phyloP scores from a whole-genome alignment of 768 basidiomycete species.

The Coprinopsis strossmayeri region DNA sequence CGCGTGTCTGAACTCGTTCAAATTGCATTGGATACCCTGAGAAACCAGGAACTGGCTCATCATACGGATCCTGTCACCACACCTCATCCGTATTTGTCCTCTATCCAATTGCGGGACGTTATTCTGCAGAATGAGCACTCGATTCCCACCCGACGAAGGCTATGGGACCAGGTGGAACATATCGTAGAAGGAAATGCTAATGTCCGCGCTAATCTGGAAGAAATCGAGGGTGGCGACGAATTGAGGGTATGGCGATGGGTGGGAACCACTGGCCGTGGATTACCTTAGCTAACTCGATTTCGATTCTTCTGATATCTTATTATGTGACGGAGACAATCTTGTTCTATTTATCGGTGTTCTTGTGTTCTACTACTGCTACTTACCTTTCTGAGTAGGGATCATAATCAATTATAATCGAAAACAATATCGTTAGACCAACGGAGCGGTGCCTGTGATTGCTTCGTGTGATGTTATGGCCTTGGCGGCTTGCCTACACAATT shows the following conservation, averaged over 20 bases:
- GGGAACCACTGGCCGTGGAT: conserved; percentile 38
- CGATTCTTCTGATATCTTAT: no score
- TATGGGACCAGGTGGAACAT: conserved; percentile 82
- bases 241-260: conserved; percentile 91
- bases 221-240: conserved; percentile 81
- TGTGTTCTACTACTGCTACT: not conserved
- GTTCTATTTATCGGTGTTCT: not conserved
- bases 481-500: no score
- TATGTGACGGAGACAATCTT: no score
- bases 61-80: conserved; percentile 74
- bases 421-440: no score
- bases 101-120: conserved; percentile 82
- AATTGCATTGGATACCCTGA: conserved; percentile 71
- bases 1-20: conserved; percentile 72
- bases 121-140: conserved; percentile 80
- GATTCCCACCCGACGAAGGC: conserved; percentile 48
- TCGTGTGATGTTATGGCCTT: no score
- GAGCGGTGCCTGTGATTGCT: no score
- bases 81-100: conserved; percentile 74
- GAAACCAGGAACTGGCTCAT: conserved; percentile 77
- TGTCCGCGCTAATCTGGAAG: conserved; percentile 78
- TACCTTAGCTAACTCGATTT: not conserved
- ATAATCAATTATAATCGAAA: no score
- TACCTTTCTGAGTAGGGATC: not conserved
- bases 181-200: conserved; percentile 90